These are phyloP conservation scores for Scheffersomyces cryptocercus DNA, from an alignment of 1,139 yeast species.

Conservation along the genomic window DNA sequence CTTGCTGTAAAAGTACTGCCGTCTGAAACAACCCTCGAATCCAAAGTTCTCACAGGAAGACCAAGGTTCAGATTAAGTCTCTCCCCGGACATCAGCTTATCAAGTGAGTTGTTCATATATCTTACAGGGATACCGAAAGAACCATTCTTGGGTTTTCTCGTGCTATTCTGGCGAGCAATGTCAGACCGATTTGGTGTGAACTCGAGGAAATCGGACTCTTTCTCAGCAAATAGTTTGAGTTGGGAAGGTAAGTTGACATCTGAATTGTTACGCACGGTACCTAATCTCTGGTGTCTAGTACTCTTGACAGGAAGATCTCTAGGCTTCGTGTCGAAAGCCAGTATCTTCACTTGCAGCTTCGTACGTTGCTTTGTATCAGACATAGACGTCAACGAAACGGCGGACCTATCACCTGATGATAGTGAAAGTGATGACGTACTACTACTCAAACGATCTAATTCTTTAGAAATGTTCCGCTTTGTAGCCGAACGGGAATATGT, in stretches of 20 bases:
- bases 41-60: not conserved
- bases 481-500: constrained; percentile 64
- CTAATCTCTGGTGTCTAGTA: not conserved
- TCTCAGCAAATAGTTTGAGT: constrained; percentile 47
- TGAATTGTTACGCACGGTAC: not conserved
- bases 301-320: not conserved
- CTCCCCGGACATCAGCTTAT: not conserved
- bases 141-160: constrained; percentile 32
- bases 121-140: constrained; percentile 30
- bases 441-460: constrained; percentile 25
- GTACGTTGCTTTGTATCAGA: not conserved
- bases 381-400: not conserved
- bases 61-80: not conserved
- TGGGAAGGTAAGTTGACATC: constrained; percentile 55
- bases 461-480: constrained; percentile 23
- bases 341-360: not conserved
- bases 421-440: constrained; percentile 22
- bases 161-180: constrained; percentile 37
- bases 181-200: constrained; percentile 32
- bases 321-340: constrained; percentile 1
- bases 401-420: constrained; percentile 2
- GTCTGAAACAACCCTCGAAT: constrained; percentile 1
- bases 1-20: not conserved
- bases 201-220: constrained; percentile 35
- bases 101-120: constrained; percentile 9